Evolutionary conservation across 1,284 basidiomycete genomes (phyloP).

Genomic region (Pisolithus thermaeus): DNA sequence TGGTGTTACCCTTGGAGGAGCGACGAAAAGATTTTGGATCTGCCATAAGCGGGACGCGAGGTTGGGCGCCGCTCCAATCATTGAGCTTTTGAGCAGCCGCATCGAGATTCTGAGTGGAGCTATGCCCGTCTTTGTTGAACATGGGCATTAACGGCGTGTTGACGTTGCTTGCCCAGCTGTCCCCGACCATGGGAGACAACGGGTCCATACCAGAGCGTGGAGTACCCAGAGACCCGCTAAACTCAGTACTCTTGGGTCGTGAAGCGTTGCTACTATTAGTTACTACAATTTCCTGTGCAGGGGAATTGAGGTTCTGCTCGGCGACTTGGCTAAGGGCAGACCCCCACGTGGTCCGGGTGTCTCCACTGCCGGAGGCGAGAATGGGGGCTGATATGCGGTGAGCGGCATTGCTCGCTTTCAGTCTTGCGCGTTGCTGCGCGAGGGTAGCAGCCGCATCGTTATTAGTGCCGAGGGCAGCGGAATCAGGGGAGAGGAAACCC

Average conservation of each 20-base stretch:
- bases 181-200: conserved; percentile 64
- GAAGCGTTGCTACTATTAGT: conserved; percentile 31
- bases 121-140: conserved; percentile 65
- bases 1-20: conserved; percentile 40
- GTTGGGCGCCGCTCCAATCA: conserved; percentile 49
- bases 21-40: conserved; percentile 83
- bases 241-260: conserved; percentile 89
- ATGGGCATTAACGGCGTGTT: conserved; percentile 92
- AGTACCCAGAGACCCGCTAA: conserved; percentile 69
- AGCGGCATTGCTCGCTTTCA: conserved; percentile 79
- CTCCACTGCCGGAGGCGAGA: conserved; percentile 54
- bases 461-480: conserved; percentile 43
- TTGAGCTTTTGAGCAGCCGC: conserved; percentile 62
- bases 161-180: conserved; percentile 98
- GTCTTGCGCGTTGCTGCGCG: conserved; percentile 84
- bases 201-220: conserved; percentile 44
- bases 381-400: conserved; percentile 94
- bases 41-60: conserved; percentile 75
- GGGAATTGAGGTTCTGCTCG: conserved; percentile 60
- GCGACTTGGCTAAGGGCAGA: conserved; percentile 80
- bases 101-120: conserved; percentile 46
- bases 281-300: conserved; percentile 50
- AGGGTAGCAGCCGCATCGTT: conserved; percentile 74
- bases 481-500: conserved; percentile 72
- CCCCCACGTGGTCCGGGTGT: conserved; percentile 60